These are phyloP conservation scores for Trichoderma sp. DNA, from an alignment of 2,329 filamentous ascomycete genomes.

Conservation along the genomic window DNA sequence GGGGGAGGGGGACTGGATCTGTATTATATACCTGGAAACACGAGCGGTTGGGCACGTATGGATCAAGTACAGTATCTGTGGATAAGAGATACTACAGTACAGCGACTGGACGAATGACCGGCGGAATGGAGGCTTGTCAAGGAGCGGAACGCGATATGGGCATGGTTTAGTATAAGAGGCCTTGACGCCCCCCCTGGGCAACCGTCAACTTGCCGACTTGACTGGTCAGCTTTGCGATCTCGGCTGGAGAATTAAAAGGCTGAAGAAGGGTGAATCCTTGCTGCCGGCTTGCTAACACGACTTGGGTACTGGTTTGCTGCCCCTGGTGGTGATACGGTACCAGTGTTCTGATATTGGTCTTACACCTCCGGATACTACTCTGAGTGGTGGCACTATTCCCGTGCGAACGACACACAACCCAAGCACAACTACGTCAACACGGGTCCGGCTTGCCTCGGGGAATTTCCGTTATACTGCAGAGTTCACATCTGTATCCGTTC, in stretches of 20 bases:
- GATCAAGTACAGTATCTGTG: background rate
- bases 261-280: background rate
- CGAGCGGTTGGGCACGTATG: background rate
- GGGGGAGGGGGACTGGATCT: background rate
- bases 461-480: background rate
- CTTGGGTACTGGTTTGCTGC: background rate
- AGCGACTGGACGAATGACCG: background rate
- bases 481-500: background rate
- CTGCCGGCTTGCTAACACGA: background rate
- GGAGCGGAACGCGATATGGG: background rate
- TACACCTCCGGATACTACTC: background rate
- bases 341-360: background rate
- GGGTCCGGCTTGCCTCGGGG: too few relatives aligned
- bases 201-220: background rate
- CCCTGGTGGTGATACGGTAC: background rate
- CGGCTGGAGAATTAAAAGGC: background rate
- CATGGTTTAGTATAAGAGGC: background rate
- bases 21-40: background rate
- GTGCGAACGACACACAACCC: background rate
- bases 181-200: background rate
- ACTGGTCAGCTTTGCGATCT: conserved; percentile 6
- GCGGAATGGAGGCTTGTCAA: background rate
- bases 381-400: background rate
- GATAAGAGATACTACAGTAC: background rate
- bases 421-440: background rate